Percentiles rank a stretch among this genome's conserved stretches.
These are phyloP conservation scores for Vitis cinerea DNA, from an alignment of 164 flowering plant species.

Conservation along the genomic window DNA sequence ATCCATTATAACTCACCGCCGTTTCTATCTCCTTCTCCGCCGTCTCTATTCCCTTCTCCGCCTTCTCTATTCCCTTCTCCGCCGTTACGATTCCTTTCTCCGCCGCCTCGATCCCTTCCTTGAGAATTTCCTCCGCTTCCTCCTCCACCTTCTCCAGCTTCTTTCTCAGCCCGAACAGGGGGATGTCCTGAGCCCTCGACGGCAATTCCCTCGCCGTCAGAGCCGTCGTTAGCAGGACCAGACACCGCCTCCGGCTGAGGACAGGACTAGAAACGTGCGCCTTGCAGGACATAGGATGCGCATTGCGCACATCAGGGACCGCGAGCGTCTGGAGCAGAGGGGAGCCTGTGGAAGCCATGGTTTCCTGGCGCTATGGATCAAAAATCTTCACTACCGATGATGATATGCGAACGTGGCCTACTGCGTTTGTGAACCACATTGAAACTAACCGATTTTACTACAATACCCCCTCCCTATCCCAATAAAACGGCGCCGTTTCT, in stretches of 20 bases:
- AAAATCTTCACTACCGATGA: too few species aligned
- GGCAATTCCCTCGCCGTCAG: conserved; percentile 24
- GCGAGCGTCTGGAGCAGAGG: conserved; percentile 23
- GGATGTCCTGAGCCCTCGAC: conserved; percentile 68
- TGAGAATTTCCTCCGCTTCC: conserved; percentile 64
- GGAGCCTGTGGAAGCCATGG: conserved; percentile 49
- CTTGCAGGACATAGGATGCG: conserved; percentile 14
- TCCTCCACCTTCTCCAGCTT: conserved; percentile 70
- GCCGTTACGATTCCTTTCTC: conserved; percentile 57
- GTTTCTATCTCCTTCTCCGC: conserved; percentile 37
- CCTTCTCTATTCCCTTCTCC: conserved; percentile 51
- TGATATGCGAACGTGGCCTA: too few species aligned
- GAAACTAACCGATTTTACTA: too few species aligned
- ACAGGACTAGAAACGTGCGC: conserved; percentile 11
- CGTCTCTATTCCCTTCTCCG: conserved; percentile 33
- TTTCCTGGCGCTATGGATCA: neutral
- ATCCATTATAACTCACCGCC: conserved; percentile 38
- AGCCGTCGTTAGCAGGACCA: conserved; percentile 44
- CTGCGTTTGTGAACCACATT: too few species aligned
- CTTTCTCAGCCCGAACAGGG: conserved; percentile 76
- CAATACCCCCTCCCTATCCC: too few species aligned
- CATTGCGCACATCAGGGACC: conserved; percentile 20
- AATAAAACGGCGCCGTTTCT: too few species aligned
- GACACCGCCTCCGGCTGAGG: conserved; percentile 44
- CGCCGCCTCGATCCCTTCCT: conserved; percentile 62